Evolutionary conservation across 495 filamentous ascomycete genomes (phyloP), one percentile per base, ranked within the genome.

Genomic region (Usnea hakonensis): DNA sequence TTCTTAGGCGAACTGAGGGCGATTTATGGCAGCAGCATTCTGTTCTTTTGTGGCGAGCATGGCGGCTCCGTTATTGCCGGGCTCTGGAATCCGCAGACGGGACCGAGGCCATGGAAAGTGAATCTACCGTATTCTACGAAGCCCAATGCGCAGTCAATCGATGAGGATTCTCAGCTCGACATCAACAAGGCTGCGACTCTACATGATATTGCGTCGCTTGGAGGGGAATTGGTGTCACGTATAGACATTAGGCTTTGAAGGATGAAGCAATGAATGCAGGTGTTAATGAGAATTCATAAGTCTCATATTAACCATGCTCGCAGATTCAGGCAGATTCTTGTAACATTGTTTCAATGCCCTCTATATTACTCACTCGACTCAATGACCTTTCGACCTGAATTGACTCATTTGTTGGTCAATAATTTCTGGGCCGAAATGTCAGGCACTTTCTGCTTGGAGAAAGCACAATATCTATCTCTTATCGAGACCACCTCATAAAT

Each of bases 401-500:
- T 3, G 64, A 60, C 46, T 73, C 62, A 61, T 54, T 57, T 55
- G 62, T 75, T 71, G 43, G 46, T 66, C 60, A 77, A 62, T 35
- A 70, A 50, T 61, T 75, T 77, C 70, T 74, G 72, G 17, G 72
- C 73, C 35, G 77, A 74, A 66, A 75, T 84, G 36, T 73, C 76
- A 23, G 80, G 75, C 54, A 73, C 76, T 21, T 76, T 76, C 64
- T 85, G 81, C 57, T 83, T 90, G 33, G 89, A 88, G 71, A 93
- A 92, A 5, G 89, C 82, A 73, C 94, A 98, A 73, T 82, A 94
- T 68, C 83, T 84, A 72, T 98, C 94, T 79, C 90, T 91, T 73
- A 98, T 95, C 8, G 90, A 86, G 57, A 96, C 87, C 16, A 97
- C 95, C 76, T 98, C 94, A 65, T 98, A 98, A 55, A 90, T 95